Evolutionary conservation across 2,329 filamentous ascomycete species (phyloP), one percentile per base, ranked within the genome.

Genomic region (Xylaria sp.): DNA sequence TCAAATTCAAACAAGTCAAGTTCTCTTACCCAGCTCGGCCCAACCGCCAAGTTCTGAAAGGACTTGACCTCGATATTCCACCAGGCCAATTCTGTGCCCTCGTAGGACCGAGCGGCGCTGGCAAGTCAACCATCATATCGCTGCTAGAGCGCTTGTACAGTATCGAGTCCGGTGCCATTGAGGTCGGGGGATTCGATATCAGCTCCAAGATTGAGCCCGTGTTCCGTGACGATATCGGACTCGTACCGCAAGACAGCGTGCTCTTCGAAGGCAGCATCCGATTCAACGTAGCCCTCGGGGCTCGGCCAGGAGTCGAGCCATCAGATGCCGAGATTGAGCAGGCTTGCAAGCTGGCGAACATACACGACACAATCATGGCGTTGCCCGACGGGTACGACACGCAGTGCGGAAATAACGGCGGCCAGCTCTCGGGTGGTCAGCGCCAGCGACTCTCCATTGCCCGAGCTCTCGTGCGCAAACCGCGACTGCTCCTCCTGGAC

Each of bases 361-460:
- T 93, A 70, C 90, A 93, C 79, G 89, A 92, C 31, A 88, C 87
- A 28, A 91, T 93, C 73, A 80, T 83, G 66, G 80, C 84, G 0
- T 80, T 93, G 18, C 90, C 90, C 0, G 81, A 90, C 15, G 89
- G 90, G 0, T 93, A 93, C 75, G 80, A 90, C 13, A 92, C 90
- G 0, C 85, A 87, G 69, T 84, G 90, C 31, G 87, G 94, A 7
- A 90, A 92, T n/a, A 90, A 92, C 70, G 92, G 91, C 1, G 90
- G 91, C 0, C 86, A 90, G 25, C 81, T 97, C 2, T 94, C 91
- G 0, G 93, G 93, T 1, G 94, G 94, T 0, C 93, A 97, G 78
- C 88, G 90, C 18, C 93, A 97, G 79, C 87, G 93, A 0, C 81
- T 97, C 15, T 90, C 90, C 0, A 94, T 97, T 76, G 93, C 94